Base-by-base conservation (phyloP, 208 protist genomes). In the Naegleria lovaniensis region DNA sequence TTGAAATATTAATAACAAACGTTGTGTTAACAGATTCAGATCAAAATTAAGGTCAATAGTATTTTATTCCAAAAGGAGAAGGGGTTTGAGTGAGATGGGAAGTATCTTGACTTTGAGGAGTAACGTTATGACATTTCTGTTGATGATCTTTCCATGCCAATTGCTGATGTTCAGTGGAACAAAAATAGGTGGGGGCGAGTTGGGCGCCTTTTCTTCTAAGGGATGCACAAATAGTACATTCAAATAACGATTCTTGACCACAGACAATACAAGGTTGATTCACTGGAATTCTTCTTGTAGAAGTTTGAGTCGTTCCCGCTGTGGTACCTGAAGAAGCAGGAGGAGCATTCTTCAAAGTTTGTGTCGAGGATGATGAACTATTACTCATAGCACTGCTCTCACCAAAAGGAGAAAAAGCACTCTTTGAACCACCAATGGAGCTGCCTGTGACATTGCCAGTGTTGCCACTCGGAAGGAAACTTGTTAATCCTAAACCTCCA, bases 241-340 rank as follows among this genome's bases (percentile, higher is more conserved):
- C 83, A 85, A 33, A 48, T 39, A 85, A 43, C 11, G 22, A 38
- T 85, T 85, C 83, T 85, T 48, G 33, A 25, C 83, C 83, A 85
- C 83, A 85, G 16, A 85, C 83, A 19, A 85, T 9, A 85, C 83
- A 85, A 5, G 83, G 83, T 85, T 85, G 83, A 85, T 85, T 85
- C 38, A 85, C 83, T 7, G 40, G 33, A 16, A 22, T 43, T n/a
- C 40, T 85, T 16, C 76, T 19, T 48, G 43, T 48, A 39, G 55
- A 67, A 29, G 55, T 1, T 79, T 79, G 19, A 29, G 25, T 79
- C 7, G 67, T 19, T n/a, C n/a, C n/a, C n/a, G n/a, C n/a, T n/a
- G n/a, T n/a, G n/a, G n/a, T n/a, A n/a, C 19, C 22, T 79, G 67
- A 6, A 33, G 67, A 36, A 79, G 67, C n/a, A n/a, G n/a, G 16